Evolutionary conservation across 768 basidiomycete species (phyloP).

Genomic region (Pholiota molesta): DNA sequence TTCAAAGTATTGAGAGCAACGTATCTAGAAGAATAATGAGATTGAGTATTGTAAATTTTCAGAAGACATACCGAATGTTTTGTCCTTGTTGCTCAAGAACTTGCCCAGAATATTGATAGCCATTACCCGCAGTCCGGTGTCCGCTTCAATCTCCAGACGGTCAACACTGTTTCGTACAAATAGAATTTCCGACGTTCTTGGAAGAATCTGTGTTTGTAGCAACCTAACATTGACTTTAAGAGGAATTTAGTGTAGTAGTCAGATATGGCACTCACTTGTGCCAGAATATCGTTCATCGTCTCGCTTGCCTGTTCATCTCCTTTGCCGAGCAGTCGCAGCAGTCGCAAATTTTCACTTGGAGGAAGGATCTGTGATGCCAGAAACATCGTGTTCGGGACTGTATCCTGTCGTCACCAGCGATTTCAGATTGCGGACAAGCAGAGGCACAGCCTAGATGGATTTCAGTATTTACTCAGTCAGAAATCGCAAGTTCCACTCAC

Average conservation of each 20-base stretch:
- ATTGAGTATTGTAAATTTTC: not conserved
- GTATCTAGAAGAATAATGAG: conserved; percentile 59
- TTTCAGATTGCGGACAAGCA: conserved; percentile 94
- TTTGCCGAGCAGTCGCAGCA: conserved; percentile 86
- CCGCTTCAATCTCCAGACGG: conserved; percentile 97
- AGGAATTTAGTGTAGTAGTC: not conserved
- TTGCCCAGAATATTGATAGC: conserved; percentile 99
- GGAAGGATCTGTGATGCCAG: conserved; percentile 97
- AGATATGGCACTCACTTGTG: conserved; percentile 62
- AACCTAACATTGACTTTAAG: conserved; percentile 54
- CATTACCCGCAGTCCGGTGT: conserved; percentile 95
- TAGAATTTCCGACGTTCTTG: conserved; percentile 98
- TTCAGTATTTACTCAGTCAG: conserved; percentile 3
- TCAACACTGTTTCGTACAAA: conserved; percentile 97
- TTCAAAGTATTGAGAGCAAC: conserved; percentile 97
- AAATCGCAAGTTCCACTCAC: conserved; percentile 43
- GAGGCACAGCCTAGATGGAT: conserved; percentile 73
- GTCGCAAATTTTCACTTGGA: conserved; percentile 92
- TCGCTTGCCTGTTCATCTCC: conserved; percentile 89
- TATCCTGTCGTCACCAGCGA: conserved; percentile 95
- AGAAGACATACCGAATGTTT: conserved; percentile 86
- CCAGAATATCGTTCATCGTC: conserved; percentile 97
- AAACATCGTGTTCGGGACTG: conserved; percentile 98
- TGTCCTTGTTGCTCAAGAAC: conserved; percentile 96
- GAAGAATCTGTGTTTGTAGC: conserved; percentile 98